Evolutionary conservation across 352 stramenopile species (phyloP).

Genomic region (Phytopythium delawarense): DNA sequence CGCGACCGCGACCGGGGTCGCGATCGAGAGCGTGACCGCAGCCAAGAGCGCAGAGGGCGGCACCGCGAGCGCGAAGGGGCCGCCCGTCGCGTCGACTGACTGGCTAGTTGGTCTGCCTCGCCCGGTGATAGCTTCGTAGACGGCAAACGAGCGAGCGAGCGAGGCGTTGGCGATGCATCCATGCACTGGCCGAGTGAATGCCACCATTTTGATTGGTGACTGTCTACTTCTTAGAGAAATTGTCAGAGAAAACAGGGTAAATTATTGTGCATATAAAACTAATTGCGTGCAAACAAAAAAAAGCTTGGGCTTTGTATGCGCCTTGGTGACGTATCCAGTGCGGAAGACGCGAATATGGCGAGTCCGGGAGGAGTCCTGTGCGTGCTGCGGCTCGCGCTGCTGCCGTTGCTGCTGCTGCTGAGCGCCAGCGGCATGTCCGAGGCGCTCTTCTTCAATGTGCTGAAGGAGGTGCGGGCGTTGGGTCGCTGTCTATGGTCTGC

Average conservation of each 20-base stretch:
- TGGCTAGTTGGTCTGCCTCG: background rate
- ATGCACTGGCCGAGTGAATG: too few species aligned
- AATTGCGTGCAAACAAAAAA: background rate
- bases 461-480: slow-evolving; percentile 33
- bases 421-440: slow-evolving; percentile 12
- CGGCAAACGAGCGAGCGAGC: background rate
- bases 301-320: background rate
- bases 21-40: slow-evolving; percentile 18
- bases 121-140: background rate
- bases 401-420: slow-evolving; percentile 24
- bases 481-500: background rate
- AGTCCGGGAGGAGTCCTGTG: background rate
- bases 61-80: slow-evolving; percentile 7
- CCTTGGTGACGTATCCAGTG: background rate
- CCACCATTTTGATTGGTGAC: too few species aligned
- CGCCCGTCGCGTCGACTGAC: slow-evolving; percentile 2
- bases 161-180: background rate
- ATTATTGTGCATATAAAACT: background rate
- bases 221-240: background rate
- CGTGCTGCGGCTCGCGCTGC: background rate
- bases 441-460: slow-evolving; percentile 62
- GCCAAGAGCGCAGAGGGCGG: slow-evolving; percentile 11
- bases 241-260: background rate
- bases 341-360: background rate
- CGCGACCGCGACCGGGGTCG: slow-evolving; percentile 27